phyloP scores from a whole-genome alignment of 257 asterid genomes.

The Solanum stenotomum region DNA sequence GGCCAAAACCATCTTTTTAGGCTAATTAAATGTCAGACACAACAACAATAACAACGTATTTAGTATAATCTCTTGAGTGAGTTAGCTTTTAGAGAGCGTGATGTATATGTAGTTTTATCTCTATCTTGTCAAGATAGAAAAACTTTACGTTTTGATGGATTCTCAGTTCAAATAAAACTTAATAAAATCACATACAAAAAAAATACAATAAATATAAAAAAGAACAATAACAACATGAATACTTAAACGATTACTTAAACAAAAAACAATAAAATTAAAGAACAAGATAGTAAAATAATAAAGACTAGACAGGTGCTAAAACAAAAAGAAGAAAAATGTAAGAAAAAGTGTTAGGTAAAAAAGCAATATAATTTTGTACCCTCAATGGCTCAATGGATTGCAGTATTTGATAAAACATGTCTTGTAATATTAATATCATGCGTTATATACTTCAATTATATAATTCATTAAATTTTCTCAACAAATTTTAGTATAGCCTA shows the following conservation, averaged over 20 bases:
- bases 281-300: no score
- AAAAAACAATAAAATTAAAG: no score
- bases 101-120: no score
- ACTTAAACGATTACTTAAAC: no score
- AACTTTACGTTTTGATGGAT: no score
- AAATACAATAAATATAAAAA: no score
- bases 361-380: neutral
- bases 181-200: no score
- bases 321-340: neutral
- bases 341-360: neutral
- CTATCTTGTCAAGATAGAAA: no score
- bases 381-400: neutral
- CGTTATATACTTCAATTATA: neutral
- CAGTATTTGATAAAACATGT: neutral
- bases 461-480: neutral
- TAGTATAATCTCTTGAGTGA: no score
- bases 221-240: no score
- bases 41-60: no score
- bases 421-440: neutral
- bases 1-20: neutral
- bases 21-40: neutral
- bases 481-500: neutral
- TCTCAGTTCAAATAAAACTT: no score
- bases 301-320: neutral
- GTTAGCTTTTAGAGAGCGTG: neutral